These are phyloP conservation scores for Phytophthora colocasiae DNA, from an alignment of 352 stramenopile species.

Conservation along the genomic window DNA sequence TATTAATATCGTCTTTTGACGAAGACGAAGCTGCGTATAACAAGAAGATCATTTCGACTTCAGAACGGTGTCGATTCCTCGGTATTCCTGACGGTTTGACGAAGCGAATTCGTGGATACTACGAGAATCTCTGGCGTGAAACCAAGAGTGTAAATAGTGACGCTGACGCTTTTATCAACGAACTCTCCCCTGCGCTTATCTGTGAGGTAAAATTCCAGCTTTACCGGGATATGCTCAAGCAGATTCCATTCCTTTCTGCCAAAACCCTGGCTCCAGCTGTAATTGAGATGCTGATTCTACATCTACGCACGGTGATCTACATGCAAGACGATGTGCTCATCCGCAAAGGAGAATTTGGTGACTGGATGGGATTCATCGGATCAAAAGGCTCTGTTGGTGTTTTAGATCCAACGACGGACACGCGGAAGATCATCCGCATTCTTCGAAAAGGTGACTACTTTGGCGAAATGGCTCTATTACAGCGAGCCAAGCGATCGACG, in stretches of 20 bases:
- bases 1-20: constrained; percentile 74
- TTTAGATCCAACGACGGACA: constrained; percentile 58
- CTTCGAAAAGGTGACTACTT: constrained; percentile 81
- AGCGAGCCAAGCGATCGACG: constrained; percentile 67
- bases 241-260: constrained; percentile 78
- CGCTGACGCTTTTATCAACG: constrained; percentile 79
- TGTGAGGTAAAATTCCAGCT: constrained; percentile 85
- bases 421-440: constrained; percentile 65
- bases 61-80: constrained; percentile 70
- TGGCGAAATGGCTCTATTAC: constrained; percentile 77
- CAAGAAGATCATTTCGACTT: constrained; percentile 72
- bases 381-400: constrained; percentile 73
- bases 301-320: constrained; percentile 78
- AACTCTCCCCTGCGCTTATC: constrained; percentile 70
- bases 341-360: constrained; percentile 78
- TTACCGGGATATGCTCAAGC: constrained; percentile 81
- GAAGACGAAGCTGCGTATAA: constrained; percentile 73
- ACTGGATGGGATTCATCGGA: constrained; percentile 88
- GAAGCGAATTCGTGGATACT: constrained; percentile 67
- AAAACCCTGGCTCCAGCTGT: constrained; percentile 69
- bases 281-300: constrained; percentile 82
- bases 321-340: constrained; percentile 86
- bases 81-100: constrained; percentile 62
- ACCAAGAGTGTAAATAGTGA: constrained; percentile 71
- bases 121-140: constrained; percentile 75